phyloP scores from a whole-genome alignment of 2,329 filamentous ascomycete species.

The Fusarium verrucosum region DNA sequence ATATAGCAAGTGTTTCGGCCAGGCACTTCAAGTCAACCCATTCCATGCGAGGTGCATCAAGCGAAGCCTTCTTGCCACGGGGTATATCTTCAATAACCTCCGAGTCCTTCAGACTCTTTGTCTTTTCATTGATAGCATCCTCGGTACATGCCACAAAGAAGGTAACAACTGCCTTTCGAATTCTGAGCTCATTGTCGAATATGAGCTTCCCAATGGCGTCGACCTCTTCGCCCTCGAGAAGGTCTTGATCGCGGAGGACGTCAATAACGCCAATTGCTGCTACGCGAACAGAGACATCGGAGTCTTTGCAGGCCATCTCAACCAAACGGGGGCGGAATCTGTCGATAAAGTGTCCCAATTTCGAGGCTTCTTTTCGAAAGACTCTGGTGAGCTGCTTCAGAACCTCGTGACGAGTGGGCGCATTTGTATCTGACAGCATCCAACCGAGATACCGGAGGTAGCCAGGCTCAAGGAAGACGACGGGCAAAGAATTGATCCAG shows the following conservation, averaged over 20 bases:
- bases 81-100: constrained; percentile 78
- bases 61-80: constrained; percentile 76
- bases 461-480: constrained; percentile 87
- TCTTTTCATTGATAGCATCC: constrained; percentile 79
- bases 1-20: constrained; percentile 82
- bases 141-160: constrained; percentile 92
- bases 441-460: constrained; percentile 95
- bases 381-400: constrained; percentile 83
- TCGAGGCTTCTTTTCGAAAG: constrained; percentile 81
- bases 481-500: constrained; percentile 88
- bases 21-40: constrained; percentile 96
- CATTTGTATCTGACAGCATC: constrained; percentile 85
- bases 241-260: constrained; percentile 80
- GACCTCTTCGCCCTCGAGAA: constrained; percentile 91
- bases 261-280: constrained; percentile 84
- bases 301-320: constrained; percentile 90
- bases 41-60: constrained; percentile 76
- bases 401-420: constrained; percentile 82
- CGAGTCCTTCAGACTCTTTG: constrained; percentile 85
- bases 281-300: constrained; percentile 82
- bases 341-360: constrained; percentile 92
- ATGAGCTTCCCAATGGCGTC: constrained; percentile 87
- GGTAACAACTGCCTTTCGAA: constrained; percentile 86
- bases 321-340: constrained; percentile 86
- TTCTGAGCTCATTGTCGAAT: constrained; percentile 84